Conservation (phyloP, 306 rosid species). For the Trifolium repens region DNA sequence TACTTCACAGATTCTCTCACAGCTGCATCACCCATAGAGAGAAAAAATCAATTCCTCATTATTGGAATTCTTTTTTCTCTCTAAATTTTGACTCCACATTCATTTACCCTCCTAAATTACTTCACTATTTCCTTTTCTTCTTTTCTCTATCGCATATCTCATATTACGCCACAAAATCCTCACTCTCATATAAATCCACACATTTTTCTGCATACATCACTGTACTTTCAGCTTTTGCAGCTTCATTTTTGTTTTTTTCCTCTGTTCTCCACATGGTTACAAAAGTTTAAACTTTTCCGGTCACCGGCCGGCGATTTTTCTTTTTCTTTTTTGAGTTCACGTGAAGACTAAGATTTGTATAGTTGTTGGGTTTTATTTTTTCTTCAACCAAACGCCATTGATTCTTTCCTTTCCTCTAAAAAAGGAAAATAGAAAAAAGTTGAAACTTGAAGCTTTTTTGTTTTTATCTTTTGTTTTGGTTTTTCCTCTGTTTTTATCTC, state of each 20-base stretch:
- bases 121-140: background rate
- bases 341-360: slow-evolving; percentile 40
- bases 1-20: slow-evolving; percentile 56
- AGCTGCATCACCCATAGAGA: slow-evolving; percentile 28
- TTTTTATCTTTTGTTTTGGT: background rate
- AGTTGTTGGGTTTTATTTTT: slow-evolving; percentile 42
- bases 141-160: background rate
- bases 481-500: background rate
- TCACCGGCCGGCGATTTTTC: slow-evolving; percentile 34
- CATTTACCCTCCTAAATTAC: slow-evolving; percentile 37
- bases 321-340: slow-evolving; percentile 10
- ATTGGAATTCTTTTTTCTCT: slow-evolving; percentile 38
- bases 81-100: slow-evolving; percentile 47
- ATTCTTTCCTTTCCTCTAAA: background rate
- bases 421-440: slow-evolving; percentile 1
- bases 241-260: slow-evolving; percentile 1
- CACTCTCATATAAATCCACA: slow-evolving; percentile 17
- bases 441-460: slow-evolving; percentile 32
- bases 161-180: background rate
- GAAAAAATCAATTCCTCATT: slow-evolving; percentile 37
- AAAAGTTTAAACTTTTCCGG: slow-evolving; percentile 4
- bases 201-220: slow-evolving; percentile 48
- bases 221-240: slow-evolving; percentile 41
- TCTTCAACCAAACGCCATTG: slow-evolving; percentile 37
- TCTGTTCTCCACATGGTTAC: background rate